Percentiles rank a stretch among this genome's conserved stretches.
Conservation (phyloP, 2,329 filamentous ascomycete species). For the Amauroascus niger region DNA sequence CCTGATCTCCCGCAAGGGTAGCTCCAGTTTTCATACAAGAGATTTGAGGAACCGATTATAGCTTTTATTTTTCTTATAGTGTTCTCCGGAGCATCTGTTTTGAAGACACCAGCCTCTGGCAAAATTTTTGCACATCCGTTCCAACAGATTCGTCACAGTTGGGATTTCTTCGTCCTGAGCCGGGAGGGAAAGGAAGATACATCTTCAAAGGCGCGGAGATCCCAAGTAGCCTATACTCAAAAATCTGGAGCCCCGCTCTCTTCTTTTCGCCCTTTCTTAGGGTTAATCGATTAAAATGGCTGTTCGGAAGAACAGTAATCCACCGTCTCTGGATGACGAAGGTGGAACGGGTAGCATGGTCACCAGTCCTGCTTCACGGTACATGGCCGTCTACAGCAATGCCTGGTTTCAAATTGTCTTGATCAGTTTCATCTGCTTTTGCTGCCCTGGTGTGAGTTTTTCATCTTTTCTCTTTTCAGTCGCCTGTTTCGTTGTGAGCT, state of each 20-base stretch:
- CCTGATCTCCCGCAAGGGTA: no score
- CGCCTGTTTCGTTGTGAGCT: not conserved
- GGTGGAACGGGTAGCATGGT: not conserved
- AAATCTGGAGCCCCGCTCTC: not conserved
- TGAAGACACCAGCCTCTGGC: no score
- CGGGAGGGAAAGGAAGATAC: no score
- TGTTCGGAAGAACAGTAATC: not conserved
- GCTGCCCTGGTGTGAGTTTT: constrained; percentile 37
- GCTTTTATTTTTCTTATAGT: not conserved
- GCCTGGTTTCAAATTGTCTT: constrained; percentile 43
- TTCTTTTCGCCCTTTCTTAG: not conserved
- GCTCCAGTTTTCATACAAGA: no score
- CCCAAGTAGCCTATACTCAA: no score
- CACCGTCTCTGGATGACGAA: not conserved
- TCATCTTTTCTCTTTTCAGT: not conserved
- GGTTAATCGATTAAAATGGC: not conserved
- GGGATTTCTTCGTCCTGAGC: no score
- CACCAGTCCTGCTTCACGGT: not conserved
- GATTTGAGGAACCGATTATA: no score
- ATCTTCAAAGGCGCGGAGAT: no score
- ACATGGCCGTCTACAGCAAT: constrained; percentile 30
- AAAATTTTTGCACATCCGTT: no score
- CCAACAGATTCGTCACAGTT: no score
- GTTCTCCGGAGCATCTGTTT: not conserved
- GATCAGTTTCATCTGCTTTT: constrained; percentile 44